A percentile compares a stretch with the other conserved stretches of the same genome.
phyloP scores from a whole-genome alignment of 768 basidiomycete genomes.

The Macrocybe gigantea region DNA sequence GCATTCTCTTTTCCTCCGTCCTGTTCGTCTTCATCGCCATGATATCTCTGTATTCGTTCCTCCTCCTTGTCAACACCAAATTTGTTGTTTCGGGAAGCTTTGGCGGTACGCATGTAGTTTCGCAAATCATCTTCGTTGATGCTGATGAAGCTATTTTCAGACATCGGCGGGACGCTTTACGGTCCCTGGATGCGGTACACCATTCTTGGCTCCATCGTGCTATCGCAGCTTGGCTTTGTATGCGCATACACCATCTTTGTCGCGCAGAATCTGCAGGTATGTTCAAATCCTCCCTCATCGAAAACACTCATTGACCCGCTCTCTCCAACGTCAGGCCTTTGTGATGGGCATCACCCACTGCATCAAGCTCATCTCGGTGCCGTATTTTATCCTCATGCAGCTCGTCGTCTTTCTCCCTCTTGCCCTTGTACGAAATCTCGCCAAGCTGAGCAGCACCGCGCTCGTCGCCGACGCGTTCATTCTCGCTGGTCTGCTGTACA shows the following conservation, averaged over 20 bases:
- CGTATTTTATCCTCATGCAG: conserved; percentile 81
- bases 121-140: background rate
- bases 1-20: conserved; percentile 80
- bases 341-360: conserved; percentile 78
- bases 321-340: conserved; percentile 55
- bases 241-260: conserved; percentile 95
- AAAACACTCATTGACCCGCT: background rate
- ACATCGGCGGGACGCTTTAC: conserved; percentile 90
- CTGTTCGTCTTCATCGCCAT: conserved; percentile 76
- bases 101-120: conserved; percentile 57
- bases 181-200: conserved; percentile 90
- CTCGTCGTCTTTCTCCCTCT: conserved; percentile 85
- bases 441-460: conserved; percentile 88
- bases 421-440: conserved; percentile 87
- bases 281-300: conserved; percentile 2
- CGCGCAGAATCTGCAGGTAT: conserved; percentile 74
- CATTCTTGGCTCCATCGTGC: conserved; percentile 80
- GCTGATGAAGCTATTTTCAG: conserved; percentile 28
- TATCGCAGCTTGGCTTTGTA: conserved; percentile 89
- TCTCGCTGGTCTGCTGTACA: conserved; percentile 79
- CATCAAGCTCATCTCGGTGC: conserved; percentile 55
- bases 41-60: conserved; percentile 89
- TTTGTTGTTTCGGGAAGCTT: conserved; percentile 89
- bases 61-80: conserved; percentile 84
- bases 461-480: conserved; percentile 95